phyloP scores from a whole-genome alignment of 2,329 filamentous ascomycete genomes.

The Colletotrichum plurivorum region DNA sequence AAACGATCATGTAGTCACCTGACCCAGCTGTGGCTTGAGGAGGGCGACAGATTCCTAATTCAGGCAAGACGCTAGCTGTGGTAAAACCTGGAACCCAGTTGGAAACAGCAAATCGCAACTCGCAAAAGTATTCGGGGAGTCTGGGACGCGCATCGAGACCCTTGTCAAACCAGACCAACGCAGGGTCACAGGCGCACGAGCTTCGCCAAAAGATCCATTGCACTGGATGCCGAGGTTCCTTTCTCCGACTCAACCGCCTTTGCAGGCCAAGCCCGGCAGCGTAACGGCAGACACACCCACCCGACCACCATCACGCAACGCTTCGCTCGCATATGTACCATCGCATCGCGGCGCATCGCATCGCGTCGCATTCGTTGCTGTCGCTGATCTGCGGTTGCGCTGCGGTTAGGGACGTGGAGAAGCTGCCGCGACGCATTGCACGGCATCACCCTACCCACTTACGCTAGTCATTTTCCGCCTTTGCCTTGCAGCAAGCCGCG shows the following conservation, averaged over 20 bases:
- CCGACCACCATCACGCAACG: no score
- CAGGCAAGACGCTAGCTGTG: no score
- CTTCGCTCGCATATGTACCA: no score
- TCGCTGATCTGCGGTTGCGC: constrained; percentile 16
- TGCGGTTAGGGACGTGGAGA: not conserved
- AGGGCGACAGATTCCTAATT: not conserved
- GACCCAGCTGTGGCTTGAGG: not conserved
- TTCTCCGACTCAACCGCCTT: constrained; percentile 7
- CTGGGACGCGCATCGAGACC: constrained; percentile 17
- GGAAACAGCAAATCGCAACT: constrained; percentile 33
- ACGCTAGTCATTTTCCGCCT: not conserved
- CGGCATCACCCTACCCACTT: not conserved
- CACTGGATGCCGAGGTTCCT: constrained; percentile 32
- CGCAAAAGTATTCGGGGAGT: constrained; percentile 9
- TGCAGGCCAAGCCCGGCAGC: constrained; percentile 25
- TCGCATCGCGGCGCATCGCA: not conserved
- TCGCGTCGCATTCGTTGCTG: constrained; percentile 3
- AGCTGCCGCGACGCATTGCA: constrained; percentile 1
- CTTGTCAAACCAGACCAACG: constrained; percentile 17
- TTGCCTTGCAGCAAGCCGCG: not conserved
- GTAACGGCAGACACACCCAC: constrained; percentile 11
- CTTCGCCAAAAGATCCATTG: constrained; percentile 11
- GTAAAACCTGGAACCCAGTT: no score
- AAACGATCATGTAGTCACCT: no score
- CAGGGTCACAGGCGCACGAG: constrained; percentile 31